Conservation (phyloP, 2,329 filamentous ascomycete genomes). For the Clonostachys rosea region DNA sequence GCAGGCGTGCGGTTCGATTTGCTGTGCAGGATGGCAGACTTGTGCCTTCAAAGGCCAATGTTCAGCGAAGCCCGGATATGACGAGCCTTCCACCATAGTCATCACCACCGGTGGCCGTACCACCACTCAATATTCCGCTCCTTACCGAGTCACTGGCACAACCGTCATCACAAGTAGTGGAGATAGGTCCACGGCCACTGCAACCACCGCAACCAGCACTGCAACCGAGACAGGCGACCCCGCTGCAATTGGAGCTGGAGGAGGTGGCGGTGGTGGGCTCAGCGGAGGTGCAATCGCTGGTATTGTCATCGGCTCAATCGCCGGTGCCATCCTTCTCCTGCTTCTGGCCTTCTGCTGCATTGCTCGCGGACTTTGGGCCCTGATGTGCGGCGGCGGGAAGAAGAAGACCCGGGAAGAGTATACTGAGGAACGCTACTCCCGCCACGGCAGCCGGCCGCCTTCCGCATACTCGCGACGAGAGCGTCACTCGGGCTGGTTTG, state of each 20-base stretch:
- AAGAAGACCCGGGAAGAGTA: conserved; percentile 51
- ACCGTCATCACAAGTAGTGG: conserved; percentile 49
- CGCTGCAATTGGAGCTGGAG: conserved; percentile 25
- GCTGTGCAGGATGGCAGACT: conserved; percentile 66
- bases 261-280: conserved; percentile 38
- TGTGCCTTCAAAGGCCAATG: conserved; percentile 59
- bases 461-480: conserved; percentile 43
- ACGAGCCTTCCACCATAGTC: conserved; percentile 32
- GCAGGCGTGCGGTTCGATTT: conserved; percentile 62
- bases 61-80: conserved; percentile 43
- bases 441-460: conserved; percentile 33
- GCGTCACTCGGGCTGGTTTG: conserved; percentile 53
- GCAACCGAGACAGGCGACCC: conserved; percentile 46
- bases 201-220: conserved; percentile 40
- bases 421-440: conserved; percentile 58
- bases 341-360: conserved; percentile 74
- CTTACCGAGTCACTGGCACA: conserved; percentile 48
- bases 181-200: conserved; percentile 38
- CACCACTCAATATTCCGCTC: conserved; percentile 49
- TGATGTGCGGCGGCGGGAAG: conserved; percentile 59
- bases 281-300: conserved; percentile 74
- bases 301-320: conserved; percentile 71
- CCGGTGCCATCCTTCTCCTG: conserved; percentile 61
- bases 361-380: conserved; percentile 56
- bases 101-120: conserved; percentile 40